phyloP scores from a whole-genome alignment of 208 protist species.

The Leishmania arabica region DNA sequence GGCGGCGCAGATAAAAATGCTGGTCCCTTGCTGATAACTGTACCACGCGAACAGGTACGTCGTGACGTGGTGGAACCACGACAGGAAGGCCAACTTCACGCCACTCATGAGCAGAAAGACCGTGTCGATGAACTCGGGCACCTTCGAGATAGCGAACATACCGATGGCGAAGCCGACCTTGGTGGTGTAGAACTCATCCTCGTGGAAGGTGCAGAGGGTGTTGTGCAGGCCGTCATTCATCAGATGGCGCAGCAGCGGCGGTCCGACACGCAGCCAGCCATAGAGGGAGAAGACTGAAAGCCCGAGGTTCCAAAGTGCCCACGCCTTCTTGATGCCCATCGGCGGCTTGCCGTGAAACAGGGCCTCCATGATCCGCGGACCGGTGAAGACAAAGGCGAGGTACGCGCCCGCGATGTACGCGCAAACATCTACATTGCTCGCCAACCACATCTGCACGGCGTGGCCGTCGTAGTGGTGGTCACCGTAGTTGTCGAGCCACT shows the following conservation, averaged over 20 bases:
- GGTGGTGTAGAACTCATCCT: constrained; percentile 62
- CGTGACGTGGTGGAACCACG: constrained; percentile 94
- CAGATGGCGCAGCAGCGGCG: constrained; percentile 36
- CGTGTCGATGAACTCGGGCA: constrained; percentile 88
- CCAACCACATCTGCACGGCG: constrained; percentile 37
- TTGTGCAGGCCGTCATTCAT: constrained; percentile 48
- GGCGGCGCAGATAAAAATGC: constrained; percentile 65
- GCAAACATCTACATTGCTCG: constrained; percentile 45
- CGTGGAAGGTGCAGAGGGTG: constrained; percentile 68
- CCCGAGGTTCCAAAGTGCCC: constrained; percentile 86
- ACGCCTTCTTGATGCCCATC: constrained; percentile 43
- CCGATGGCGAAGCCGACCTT: constrained; percentile 74
- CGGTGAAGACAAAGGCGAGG: constrained; percentile 63
- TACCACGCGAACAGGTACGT: constrained; percentile 92
- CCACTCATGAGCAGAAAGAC: constrained; percentile 78
- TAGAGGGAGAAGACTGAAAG: constrained; percentile 85
- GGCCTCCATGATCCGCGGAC: constrained; percentile 40
- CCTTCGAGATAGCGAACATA: constrained; percentile 83
- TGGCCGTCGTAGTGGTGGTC: constrained; percentile 46
- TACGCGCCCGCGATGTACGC: constrained; percentile 59
- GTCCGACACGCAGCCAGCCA: constrained; percentile 60
- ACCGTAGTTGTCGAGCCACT: constrained; percentile 52
- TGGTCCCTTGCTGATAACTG: constrained; percentile 58
- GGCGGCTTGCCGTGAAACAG: constrained; percentile 50
- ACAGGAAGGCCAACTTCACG: constrained; percentile 81